These are phyloP conservation scores for Metschnikowia noctiluminum DNA, from an alignment of 805 yeast genomes.

Conservation along the genomic window DNA sequence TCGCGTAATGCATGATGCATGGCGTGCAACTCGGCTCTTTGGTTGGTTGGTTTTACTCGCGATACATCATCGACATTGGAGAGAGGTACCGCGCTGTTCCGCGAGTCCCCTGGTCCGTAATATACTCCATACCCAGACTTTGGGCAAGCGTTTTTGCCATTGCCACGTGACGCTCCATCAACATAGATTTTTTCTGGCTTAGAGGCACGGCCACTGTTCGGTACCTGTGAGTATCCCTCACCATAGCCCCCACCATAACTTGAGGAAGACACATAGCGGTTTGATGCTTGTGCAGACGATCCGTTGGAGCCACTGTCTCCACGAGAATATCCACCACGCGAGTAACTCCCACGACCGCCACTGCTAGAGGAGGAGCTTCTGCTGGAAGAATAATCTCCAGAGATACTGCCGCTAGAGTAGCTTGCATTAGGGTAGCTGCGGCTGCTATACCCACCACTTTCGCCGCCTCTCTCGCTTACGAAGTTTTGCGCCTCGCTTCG, in stretches of 20 bases:
- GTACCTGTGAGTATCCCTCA: background rate
- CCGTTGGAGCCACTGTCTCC: background rate
- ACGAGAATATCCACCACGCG: background rate
- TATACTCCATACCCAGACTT: conserved; percentile 74
- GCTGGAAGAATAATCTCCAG: background rate
- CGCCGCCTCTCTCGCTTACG: conserved; percentile 15
- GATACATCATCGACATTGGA: conserved; percentile 24
- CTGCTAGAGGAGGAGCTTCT: background rate
- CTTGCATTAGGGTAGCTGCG: conserved; percentile 1
- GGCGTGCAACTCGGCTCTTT: conserved; percentile 76
- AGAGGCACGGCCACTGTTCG: background rate
- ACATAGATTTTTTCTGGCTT: conserved; percentile 45
- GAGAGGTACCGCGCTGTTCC: conserved; percentile 57
- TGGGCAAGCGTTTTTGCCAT: conserved; percentile 41
- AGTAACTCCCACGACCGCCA: conserved; percentile 1
- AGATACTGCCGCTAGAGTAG: background rate
- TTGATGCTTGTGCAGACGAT: background rate
- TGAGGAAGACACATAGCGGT: background rate
- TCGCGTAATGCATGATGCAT: conserved; percentile 50
- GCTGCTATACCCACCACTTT: background rate
- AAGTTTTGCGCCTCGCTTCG: conserved; percentile 48
- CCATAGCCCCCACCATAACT: background rate
- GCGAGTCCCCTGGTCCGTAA: conserved; percentile 52
- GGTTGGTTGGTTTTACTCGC: conserved; percentile 57
- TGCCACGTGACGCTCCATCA: conserved; percentile 74